phyloP scores from a whole-genome alignment of 768 basidiomycete species.

The Lentinula lateritia region DNA sequence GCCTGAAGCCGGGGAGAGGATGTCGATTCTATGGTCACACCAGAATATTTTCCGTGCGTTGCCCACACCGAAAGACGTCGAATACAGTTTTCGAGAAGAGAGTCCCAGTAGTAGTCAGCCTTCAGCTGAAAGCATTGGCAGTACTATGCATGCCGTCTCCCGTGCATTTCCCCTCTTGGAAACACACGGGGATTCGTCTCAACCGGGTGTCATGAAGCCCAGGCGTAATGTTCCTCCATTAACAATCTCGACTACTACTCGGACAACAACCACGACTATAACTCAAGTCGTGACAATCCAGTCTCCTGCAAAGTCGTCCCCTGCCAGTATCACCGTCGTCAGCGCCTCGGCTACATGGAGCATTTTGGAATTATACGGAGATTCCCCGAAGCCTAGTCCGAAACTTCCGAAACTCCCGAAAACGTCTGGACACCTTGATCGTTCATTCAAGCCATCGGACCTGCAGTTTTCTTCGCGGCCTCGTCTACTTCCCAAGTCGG shows the following conservation, averaged over 20 bases:
- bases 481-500: neutral
- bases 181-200: neutral
- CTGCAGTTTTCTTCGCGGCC: neutral
- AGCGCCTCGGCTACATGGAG: constrained; percentile 7
- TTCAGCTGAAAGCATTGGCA: neutral
- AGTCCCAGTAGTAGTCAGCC: neutral
- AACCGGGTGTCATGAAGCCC: neutral
- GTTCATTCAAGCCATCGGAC: neutral
- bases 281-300: neutral
- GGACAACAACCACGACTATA: neutral
- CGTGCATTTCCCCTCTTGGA: neutral
- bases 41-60: constrained; percentile 8
- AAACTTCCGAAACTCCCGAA: neutral
- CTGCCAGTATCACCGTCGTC: neutral
- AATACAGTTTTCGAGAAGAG: neutral
- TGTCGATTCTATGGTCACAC: constrained; percentile 7
- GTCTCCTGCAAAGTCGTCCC: neutral
- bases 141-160: neutral
- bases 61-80: neutral
- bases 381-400: constrained; percentile 1
- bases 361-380: constrained; percentile 8
- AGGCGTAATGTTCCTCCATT: constrained; percentile 1
- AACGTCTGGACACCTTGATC: constrained; percentile 1
- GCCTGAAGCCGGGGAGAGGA: neutral
- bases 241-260: constrained; percentile 6